These are phyloP conservation scores for Xylaria sp. DNA, from an alignment of 2,329 filamentous ascomycete genomes.

Conservation along the genomic window DNA sequence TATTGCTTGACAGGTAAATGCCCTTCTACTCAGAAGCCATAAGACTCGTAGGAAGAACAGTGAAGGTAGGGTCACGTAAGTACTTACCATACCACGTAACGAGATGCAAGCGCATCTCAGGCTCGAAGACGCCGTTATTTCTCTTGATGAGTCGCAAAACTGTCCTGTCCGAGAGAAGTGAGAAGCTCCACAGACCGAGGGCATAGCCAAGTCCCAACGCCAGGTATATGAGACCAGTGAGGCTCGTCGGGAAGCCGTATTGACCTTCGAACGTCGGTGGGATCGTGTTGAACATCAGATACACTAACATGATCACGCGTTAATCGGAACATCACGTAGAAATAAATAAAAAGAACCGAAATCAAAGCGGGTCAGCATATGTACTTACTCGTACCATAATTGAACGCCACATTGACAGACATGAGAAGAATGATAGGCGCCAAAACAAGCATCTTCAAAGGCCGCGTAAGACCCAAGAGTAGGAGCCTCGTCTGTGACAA, in stretches of 20 bases:
- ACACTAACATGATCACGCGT: constrained; percentile 49
- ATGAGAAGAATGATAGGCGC: constrained; percentile 61
- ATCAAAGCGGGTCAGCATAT: neutral
- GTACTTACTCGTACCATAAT: constrained; percentile 57
- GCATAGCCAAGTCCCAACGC: constrained; percentile 58
- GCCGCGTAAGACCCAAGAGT: constrained; percentile 59
- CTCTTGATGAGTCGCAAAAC: constrained; percentile 59
- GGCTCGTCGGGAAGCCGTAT: constrained; percentile 60
- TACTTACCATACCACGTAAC: constrained; percentile 45
- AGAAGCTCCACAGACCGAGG: constrained; percentile 55
- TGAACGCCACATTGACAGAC: constrained; percentile 62
- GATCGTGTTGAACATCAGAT: constrained; percentile 66
- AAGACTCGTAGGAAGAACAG: neutral
- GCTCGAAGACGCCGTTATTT: constrained; percentile 51
- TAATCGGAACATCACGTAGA: neutral
- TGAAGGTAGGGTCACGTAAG: neutral
- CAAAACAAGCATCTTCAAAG: constrained; percentile 62
- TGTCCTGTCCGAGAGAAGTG: constrained; percentile 57
- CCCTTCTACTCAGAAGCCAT: neutral
- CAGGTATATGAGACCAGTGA: constrained; percentile 63
- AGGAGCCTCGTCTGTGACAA: constrained; percentile 50
- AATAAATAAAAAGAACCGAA: too few species aligned
- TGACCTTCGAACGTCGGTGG: constrained; percentile 60
- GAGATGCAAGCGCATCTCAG: constrained; percentile 48
- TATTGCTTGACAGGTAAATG: neutral